Base-by-base conservation (phyloP, 139 green algal species). In the Pleodorina starrii region DNA sequence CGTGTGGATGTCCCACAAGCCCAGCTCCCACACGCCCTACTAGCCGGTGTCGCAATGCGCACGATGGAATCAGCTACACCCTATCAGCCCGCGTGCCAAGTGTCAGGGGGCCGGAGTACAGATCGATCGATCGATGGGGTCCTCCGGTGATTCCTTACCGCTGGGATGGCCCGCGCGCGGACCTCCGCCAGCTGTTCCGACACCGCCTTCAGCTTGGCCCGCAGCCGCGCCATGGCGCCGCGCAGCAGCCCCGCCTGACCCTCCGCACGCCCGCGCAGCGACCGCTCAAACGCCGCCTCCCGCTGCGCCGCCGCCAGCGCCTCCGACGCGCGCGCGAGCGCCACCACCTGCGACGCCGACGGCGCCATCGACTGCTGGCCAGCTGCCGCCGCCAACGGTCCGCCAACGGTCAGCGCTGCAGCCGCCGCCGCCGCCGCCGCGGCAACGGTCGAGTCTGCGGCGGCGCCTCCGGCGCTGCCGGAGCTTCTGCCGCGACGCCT, bases 251-350 rank as follows among this genome's bases (percentile, higher is more conserved):
- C 78, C 51, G 63, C 7, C 17, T 82, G 66, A 63, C 73, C 89
- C 89, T 95, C 90, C 2, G 86, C 87, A 21, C 87, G 76, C 14
- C 38, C 32, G 23, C 87, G 77, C 12, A 87, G 76, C 51, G 71
- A 19, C 1, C 84, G 27, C 51, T 91, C 68, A 7, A 90, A 88
- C n/a, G 51, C 25, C 46, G 72, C 60, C 57, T 96, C 93, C 7
- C 94, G 86, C 60, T 90, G 80, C 16, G 91, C 92, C 19, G 94
- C 93, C 5, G 85, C 87, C 21, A 94, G 73, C 3, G 76, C 85
- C 43, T 95, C 94, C 32, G 85, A 79, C 11, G 68, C 75, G 19
- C 86, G 46, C 0, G 90, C 75, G 38, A 60, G 40, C 9, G 87
- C 90, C 66, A 93, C 71, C 68, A 85, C 48, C 63, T 86, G 90